These are phyloP conservation scores for Aphanomyces euteiches DNA, from an alignment of 352 stramenopile genomes.

Conservation along the genomic window DNA sequence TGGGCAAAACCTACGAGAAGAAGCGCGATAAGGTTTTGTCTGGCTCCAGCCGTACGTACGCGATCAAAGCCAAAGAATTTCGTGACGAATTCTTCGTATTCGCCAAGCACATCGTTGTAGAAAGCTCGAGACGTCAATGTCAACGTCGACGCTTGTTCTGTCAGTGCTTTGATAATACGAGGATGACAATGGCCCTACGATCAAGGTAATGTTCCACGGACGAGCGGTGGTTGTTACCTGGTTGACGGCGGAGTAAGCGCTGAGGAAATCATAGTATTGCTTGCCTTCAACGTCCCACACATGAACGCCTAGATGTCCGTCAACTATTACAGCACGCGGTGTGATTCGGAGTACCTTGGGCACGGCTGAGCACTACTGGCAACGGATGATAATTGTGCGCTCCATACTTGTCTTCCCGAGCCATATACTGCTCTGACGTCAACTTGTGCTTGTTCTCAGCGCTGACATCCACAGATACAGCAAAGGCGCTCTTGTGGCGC, in stretches of 20 bases:
- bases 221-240: slow-evolving; percentile 39
- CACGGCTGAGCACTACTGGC: slow-evolving; percentile 92
- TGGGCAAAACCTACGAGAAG: slow-evolving; percentile 85
- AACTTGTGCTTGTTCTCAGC: background rate
- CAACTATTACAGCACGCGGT: background rate
- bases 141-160: slow-evolving; percentile 92
- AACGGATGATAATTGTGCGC: slow-evolving; percentile 99
- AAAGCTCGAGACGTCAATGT: slow-evolving; percentile 98
- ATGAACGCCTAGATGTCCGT: slow-evolving; percentile 67
- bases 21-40: slow-evolving; percentile 6
- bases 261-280: slow-evolving; percentile 98
- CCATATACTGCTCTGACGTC: slow-evolving; percentile 54
- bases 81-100: slow-evolving; percentile 97
- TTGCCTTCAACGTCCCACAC: slow-evolving; percentile 96
- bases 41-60: slow-evolving; percentile 34
- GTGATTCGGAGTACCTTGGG: slow-evolving; percentile 45
- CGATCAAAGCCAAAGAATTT: slow-evolving; percentile 96
- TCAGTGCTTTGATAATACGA: slow-evolving; percentile 93
- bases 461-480: background rate
- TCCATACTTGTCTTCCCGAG: slow-evolving; percentile 89
- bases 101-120: slow-evolving; percentile 96
- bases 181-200: slow-evolving; percentile 96
- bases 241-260: slow-evolving; percentile 88
- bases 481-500: background rate
- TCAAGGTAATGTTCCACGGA: slow-evolving; percentile 20